Percentiles rank a stretch among this genome's conserved stretches.
These are phyloP conservation scores for Mariannaea elegans DNA, from an alignment of 2,329 filamentous ascomycete genomes.

Conservation along the genomic window DNA sequence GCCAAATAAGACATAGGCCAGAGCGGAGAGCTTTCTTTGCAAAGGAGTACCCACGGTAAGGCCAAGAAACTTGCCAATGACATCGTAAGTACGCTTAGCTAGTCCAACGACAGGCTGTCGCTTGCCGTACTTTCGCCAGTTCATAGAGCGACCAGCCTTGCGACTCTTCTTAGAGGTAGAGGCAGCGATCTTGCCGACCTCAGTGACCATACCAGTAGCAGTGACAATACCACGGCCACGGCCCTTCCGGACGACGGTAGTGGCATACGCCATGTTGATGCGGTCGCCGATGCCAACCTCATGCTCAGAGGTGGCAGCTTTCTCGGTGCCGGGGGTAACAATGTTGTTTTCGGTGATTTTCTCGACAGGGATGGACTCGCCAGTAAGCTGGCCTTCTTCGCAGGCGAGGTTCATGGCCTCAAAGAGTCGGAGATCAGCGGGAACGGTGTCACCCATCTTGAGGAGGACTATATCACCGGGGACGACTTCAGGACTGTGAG, in stretches of 20 bases:
- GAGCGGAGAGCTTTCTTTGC: constrained; percentile 79
- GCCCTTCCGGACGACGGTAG: constrained; percentile 76
- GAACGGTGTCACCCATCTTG: constrained; percentile 78
- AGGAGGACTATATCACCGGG: constrained; percentile 75
- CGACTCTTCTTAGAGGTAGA: constrained; percentile 61
- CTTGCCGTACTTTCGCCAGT: constrained; percentile 63
- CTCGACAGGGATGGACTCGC: constrained; percentile 77
- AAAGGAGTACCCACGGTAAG: constrained; percentile 76
- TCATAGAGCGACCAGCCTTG: constrained; percentile 64
- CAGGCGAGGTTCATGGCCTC: constrained; percentile 82
- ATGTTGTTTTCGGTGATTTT: constrained; percentile 67
- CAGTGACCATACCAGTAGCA: constrained; percentile 75
- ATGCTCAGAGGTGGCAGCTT: constrained; percentile 51
- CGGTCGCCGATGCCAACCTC: constrained; percentile 75
- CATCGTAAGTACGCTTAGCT: constrained; percentile 57
- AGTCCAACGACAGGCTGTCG: constrained; percentile 58
- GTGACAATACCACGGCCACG: constrained; percentile 78
- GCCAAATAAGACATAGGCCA: constrained; percentile 80
- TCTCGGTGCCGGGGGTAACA: constrained; percentile 55
- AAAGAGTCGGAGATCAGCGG: constrained; percentile 75
- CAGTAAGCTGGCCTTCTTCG: constrained; percentile 81
- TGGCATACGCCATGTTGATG: constrained; percentile 79
- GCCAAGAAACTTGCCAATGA: constrained; percentile 67
- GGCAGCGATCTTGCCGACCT: constrained; percentile 75
- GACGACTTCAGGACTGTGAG: constrained; percentile 66